These are phyloP conservation scores for Aspergillus floridensis DNA, from an alignment of 2,329 filamentous ascomycete species.

Conservation along the genomic window DNA sequence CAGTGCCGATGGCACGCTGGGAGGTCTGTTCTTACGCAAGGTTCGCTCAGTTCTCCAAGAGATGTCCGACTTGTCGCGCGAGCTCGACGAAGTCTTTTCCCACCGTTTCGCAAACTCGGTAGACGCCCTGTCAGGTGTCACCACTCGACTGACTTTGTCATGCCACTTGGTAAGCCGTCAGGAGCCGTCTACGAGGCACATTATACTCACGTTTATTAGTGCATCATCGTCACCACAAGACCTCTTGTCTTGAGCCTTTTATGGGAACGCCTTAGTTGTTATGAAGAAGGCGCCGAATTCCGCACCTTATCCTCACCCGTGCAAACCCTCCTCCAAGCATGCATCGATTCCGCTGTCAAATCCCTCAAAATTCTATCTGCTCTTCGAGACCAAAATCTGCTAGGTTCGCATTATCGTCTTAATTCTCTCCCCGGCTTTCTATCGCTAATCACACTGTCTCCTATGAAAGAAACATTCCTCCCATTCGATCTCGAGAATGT, in stretches of 20 bases:
- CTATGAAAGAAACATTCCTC: constrained; percentile 29
- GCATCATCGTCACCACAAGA: constrained; percentile 27
- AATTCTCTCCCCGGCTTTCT: fast-evolving
- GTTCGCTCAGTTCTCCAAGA: constrained; percentile 36
- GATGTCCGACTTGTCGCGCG: constrained; percentile 33
- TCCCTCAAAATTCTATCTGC: constrained; percentile 23
- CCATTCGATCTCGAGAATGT: constrained; percentile 33
- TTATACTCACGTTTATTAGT: constrained; percentile 11
- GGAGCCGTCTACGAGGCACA: background rate
- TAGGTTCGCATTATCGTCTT: constrained; percentile 13
- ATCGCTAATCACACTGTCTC: background rate
- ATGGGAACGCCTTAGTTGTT: constrained; percentile 20
- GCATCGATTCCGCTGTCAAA: constrained; percentile 23
- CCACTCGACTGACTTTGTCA: constrained; percentile 32
- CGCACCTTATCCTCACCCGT: constrained; percentile 20
- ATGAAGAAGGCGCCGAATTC: constrained; percentile 16
- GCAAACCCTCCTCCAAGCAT: constrained; percentile 22
- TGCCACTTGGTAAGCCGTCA: constrained; percentile 32
- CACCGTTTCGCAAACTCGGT: constrained; percentile 35
- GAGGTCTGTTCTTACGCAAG: constrained; percentile 27
- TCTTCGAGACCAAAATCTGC: constrained; percentile 23
- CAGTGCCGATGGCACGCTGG: constrained; percentile 29
- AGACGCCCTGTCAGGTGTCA: constrained; percentile 37
- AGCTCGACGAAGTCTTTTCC: constrained; percentile 35
- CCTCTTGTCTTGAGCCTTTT: constrained; percentile 21